Evolutionary conservation across 139 green algal genomes (phyloP), one percentile per base, ranked within the genome.

Genomic region (Chlorella sp.): DNA sequence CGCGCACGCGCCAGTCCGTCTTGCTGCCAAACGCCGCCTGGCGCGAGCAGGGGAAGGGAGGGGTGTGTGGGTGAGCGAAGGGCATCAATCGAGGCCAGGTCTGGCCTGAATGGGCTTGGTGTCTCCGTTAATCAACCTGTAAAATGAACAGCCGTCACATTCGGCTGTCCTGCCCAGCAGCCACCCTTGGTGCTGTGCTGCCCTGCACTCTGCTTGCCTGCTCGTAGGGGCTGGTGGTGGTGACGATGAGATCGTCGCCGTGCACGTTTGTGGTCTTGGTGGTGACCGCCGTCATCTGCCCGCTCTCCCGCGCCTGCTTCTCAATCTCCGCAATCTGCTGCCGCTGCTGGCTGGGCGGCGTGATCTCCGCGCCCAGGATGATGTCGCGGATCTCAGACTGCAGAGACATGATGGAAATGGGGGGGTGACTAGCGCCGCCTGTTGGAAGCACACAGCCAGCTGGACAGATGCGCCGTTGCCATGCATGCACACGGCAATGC

Each of bases 241-340:
- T 99, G 34, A 99, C 96, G 87, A 99, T 99, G 38, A 98, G 87
- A 86, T 97, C 94, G 69, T 99, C 96, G 38, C 97, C 97, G 86
- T 99, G 97, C 88, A 99, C 95, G 85, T 99, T 99, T 43, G 94
- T 95, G 36, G 94, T 98, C 85, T 94, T 93, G 64, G 97, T 99
- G 46, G 97, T 99, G 44, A 98, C 90, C 3, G 97, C 97, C 34
- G 96, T 98, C 87, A 95, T 92, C 89, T 98, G 93, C 28, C 91
- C 92, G 22, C 93, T 93, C 88, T 97, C 94, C 7, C 92, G 88
- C 76, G 94, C 94, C 91, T 98, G 94, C 93, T 99, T 99, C 93
- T 99, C 97, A 76, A 99, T 99, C 87, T 99, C 97, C 6, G 97
- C 97, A 70, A 99, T 99, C 94, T 99, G 95, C 94, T 99, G 97